Conservation (phyloP, 176 grass and related monocot species). For the Pontederia crassipes region DNA sequence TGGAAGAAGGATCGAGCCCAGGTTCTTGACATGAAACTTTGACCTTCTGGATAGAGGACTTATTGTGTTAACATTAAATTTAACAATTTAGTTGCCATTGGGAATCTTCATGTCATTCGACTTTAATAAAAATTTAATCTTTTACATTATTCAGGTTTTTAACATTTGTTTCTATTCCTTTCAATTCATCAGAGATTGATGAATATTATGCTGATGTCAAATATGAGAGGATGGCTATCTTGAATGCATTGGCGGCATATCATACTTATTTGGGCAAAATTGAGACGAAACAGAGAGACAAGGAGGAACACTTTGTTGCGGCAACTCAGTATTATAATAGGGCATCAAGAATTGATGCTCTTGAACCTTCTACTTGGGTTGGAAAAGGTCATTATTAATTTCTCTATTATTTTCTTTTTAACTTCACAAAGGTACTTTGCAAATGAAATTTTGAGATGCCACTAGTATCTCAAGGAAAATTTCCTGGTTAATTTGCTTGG, state of each 20-base stretch:
- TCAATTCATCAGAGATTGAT: constrained; percentile 59
- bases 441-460: neutral
- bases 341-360: constrained; percentile 84
- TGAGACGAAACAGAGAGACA: constrained; percentile 48
- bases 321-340: constrained; percentile 91
- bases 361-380: constrained; percentile 88
- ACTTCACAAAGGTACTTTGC: neutral
- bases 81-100: neutral
- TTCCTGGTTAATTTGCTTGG: too few species aligned
- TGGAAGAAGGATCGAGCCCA: constrained; percentile 94
- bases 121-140: neutral
- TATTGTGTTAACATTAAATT: neutral
- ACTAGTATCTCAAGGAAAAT: too few species aligned
- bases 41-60: neutral
- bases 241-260: constrained; percentile 86
- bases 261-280: constrained; percentile 78
- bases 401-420: neutral
- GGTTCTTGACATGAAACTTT: constrained; percentile 33
- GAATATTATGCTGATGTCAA: constrained; percentile 97
- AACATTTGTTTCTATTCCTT: constrained; percentile 7
- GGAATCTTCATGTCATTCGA: neutral
- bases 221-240: constrained; percentile 81
- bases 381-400: constrained; percentile 53
- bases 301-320: constrained; percentile 68
- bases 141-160: neutral